phyloP scores from a whole-genome alignment of 768 basidiomycete genomes.

The Brasilioporus rufonigricans region DNA sequence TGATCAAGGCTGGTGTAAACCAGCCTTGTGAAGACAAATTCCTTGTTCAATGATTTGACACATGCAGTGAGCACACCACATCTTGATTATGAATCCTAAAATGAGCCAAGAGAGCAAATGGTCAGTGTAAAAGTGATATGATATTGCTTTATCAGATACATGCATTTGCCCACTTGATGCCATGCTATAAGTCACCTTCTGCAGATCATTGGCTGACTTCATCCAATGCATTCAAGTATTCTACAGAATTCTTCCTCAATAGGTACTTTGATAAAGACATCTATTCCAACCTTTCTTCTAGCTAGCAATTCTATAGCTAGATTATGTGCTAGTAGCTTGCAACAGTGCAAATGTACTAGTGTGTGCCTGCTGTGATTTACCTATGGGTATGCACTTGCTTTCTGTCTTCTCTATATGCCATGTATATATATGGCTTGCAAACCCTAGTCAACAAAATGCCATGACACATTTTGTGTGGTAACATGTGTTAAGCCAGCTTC shows the following conservation, averaged over 20 bases:
- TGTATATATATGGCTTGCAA: too few species aligned
- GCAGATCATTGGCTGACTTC: not conserved
- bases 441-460: too few species aligned
- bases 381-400: too few species aligned
- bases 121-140: not conserved
- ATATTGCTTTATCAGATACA: not conserved
- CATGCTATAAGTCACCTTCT: not conserved
- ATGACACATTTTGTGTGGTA: too few species aligned
- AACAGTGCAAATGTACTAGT: too few species aligned
- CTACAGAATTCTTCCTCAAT: not conserved
- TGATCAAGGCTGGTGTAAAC: not conserved
- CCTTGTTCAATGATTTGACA: not conserved
- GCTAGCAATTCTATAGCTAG: too few species aligned
- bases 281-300: too few species aligned
- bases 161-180: not conserved
- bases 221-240: not conserved
- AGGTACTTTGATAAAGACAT: not conserved
- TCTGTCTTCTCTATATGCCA: too few species aligned
- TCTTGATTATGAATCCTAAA: not conserved
- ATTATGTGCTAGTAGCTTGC: too few species aligned
- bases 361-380: too few species aligned
- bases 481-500: too few species aligned
- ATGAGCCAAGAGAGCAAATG: not conserved
- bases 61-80: not conserved
- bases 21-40: not conserved